Evolutionary conservation across 352 stramenopile species (phyloP).

Genomic region (Phytophthora constricta): DNA sequence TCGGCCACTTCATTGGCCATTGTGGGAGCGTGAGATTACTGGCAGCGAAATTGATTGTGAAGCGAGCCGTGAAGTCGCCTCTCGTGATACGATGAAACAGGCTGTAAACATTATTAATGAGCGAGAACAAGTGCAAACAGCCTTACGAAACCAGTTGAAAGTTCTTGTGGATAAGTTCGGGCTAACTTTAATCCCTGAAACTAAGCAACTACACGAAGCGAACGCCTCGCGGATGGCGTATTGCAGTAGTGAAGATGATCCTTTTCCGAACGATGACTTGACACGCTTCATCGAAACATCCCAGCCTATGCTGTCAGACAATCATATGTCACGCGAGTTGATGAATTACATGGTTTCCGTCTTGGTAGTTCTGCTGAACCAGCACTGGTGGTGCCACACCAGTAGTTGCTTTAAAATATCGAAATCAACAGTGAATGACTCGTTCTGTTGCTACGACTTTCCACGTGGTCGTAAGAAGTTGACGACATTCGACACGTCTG

Average conservation of each 20-base stretch:
- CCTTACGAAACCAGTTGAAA: no score
- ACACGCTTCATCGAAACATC: neutral
- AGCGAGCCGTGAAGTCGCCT: neutral
- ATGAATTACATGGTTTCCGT: no score
- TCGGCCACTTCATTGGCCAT: neutral
- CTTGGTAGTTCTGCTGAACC: no score
- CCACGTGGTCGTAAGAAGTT: neutral
- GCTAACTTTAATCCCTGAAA: no score
- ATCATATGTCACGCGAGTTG: neutral
- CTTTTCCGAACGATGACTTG: neutral
- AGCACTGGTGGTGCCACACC: no score
- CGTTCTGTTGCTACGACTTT: slow-evolving; percentile 9
- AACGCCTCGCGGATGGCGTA: no score
- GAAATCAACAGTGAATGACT: neutral
- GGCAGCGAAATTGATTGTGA: neutral
- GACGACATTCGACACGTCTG: neutral
- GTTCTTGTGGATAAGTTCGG: no score
- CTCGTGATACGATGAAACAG: no score
- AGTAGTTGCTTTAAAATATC: slow-evolving; percentile 13
- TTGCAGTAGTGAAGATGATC: slow-evolving; percentile 2
- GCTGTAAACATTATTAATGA: no score
- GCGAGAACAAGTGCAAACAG: no score
- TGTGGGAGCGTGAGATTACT: neutral
- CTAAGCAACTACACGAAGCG: no score
- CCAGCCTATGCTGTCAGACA: neutral